phyloP scores from a whole-genome alignment of 225 moss, liverwort and hornwort genomes.

The Thuidium tamariscinum region DNA sequence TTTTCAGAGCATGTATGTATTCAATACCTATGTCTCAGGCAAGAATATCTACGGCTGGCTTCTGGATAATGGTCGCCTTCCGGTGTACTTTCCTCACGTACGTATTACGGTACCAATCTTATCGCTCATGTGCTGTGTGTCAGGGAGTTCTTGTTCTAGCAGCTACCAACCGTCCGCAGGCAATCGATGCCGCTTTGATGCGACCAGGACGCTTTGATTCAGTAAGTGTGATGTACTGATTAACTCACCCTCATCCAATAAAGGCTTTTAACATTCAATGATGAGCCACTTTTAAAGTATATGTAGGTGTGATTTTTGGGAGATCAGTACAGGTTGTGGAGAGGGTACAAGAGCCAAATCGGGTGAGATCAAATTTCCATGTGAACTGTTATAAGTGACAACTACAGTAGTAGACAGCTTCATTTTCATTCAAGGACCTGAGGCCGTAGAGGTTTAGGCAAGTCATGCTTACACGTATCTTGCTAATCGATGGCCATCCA shows the following conservation, averaged over 20 bases:
- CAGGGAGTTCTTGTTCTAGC: slow-evolving; percentile 95
- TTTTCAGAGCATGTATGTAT: neutral
- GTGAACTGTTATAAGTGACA: neutral
- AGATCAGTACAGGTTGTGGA: neutral
- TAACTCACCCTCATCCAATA: neutral
- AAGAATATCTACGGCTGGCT: neutral
- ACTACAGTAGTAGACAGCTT: neutral
- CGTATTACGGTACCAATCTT: neutral
- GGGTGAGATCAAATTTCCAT: neutral
- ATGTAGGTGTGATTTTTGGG: neutral
- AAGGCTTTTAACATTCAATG: neutral
- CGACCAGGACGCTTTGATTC: slow-evolving; percentile 94
- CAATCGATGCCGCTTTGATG: slow-evolving; percentile 90
- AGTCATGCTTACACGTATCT: neutral
- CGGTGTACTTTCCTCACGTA: no score
- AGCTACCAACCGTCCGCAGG: slow-evolving; percentile 88
- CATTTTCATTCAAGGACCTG: neutral
- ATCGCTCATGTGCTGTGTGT: neutral
- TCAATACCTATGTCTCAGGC: neutral
- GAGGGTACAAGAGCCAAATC: neutral
- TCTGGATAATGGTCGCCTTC: neutral
- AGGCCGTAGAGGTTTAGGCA: neutral
- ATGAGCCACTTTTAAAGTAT: neutral
- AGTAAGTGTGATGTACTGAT: slow-evolving; percentile 33
- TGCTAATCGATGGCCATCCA: neutral